phyloP scores from a whole-genome alignment of 495 filamentous ascomycete genomes.

The Penicillium arizonense region DNA sequence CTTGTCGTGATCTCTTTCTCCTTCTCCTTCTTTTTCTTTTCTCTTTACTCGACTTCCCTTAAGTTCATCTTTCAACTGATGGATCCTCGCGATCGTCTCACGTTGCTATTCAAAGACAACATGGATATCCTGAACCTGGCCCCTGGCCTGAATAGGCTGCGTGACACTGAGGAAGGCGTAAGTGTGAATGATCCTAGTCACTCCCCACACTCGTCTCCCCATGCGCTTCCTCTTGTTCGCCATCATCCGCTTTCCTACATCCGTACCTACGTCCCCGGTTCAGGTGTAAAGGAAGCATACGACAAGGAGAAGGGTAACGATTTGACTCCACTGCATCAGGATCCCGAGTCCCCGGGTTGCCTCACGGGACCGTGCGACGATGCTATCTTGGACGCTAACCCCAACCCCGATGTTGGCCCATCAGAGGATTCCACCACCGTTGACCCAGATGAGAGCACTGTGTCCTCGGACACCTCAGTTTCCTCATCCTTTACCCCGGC shows the following conservation, averaged over 20 bases:
- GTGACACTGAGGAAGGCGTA: not conserved
- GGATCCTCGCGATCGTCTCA: slow-evolving; percentile 22
- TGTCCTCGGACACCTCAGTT: slow-evolving; percentile 13
- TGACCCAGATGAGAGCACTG: not conserved
- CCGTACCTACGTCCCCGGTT: not conserved
- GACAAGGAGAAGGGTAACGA: not conserved
- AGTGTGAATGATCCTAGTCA: not conserved
- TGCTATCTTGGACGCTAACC: no score
- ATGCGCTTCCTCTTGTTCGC: no score
- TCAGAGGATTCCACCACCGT: not conserved
- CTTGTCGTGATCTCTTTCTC: not conserved
- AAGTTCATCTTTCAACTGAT: slow-evolving; percentile 8
- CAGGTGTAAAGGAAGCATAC: no score
- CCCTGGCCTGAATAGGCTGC: slow-evolving; percentile 13
- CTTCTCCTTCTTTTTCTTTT: not conserved
- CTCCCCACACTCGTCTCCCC: no score
- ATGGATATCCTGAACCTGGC: slow-evolving; percentile 17
- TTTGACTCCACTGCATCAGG: slow-evolving; percentile 1
- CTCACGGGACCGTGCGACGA: no score
- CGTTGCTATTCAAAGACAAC: slow-evolving; percentile 25
- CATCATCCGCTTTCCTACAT: not conserved
- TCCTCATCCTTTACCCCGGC: slow-evolving; percentile 57
- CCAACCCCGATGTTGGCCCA: no score
- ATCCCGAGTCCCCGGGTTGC: not conserved
- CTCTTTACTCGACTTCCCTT: not conserved